A percentile compares a stretch with the other conserved stretches of the same genome.
phyloP scores from a whole-genome alignment of 371 early-diverging fungal species.

The Rhizopus arrhizus region DNA sequence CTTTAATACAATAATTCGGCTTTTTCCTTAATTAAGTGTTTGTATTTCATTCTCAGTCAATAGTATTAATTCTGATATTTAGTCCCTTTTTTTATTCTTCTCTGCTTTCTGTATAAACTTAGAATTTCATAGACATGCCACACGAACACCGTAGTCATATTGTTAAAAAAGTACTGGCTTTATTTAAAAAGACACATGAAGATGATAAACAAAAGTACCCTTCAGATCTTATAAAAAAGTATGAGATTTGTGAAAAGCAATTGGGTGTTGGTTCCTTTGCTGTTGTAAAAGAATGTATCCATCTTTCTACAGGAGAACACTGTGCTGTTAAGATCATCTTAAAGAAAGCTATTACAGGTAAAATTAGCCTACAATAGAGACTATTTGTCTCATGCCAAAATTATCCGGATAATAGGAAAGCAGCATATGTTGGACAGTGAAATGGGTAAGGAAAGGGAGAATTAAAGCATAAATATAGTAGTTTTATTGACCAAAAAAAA shows the following conservation, averaged over 20 bases:
- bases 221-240: constrained; percentile 42
- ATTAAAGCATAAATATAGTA: neutral
- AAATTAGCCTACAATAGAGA: neutral
- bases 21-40: too few relatives aligned
- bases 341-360: constrained; percentile 60
- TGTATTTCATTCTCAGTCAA: too few relatives aligned
- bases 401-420: constrained; percentile 55
- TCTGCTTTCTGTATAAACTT: too few relatives aligned
- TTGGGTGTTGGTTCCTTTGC: constrained; percentile 78
- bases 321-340: constrained; percentile 85
- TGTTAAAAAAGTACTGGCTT: constrained; percentile 37
- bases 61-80: too few relatives aligned
- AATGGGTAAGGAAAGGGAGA: constrained; percentile 43
- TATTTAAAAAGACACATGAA: constrained; percentile 47
- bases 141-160: constrained; percentile 28
- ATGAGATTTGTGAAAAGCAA: constrained; percentile 46
- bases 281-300: constrained; percentile 70
- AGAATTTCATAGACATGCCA: neutral
- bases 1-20: too few relatives aligned
- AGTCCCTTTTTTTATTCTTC: too few relatives aligned
- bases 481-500: neutral
- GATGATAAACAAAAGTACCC: constrained; percentile 38
- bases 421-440: constrained; percentile 83
- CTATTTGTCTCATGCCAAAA: neutral
- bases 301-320: constrained; percentile 55